These are phyloP conservation scores for Aspergillus baeticus DNA, from an alignment of 495 filamentous ascomycete species.

Conservation along the genomic window DNA sequence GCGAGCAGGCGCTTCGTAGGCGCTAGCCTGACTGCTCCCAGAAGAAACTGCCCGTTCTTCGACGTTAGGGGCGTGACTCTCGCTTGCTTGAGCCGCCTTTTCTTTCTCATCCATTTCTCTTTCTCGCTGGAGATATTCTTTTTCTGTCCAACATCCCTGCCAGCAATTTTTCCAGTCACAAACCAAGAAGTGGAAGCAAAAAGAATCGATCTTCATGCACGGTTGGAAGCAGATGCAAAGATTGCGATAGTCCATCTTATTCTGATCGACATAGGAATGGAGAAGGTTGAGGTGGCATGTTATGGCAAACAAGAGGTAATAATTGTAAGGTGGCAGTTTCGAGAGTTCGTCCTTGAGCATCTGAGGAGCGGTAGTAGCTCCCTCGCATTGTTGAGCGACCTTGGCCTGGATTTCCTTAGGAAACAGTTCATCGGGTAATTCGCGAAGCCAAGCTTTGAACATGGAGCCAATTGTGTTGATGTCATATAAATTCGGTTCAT, in stretches of 20 bases:
- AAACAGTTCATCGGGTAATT: constrained; percentile 87
- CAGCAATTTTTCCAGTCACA: constrained; percentile 92
- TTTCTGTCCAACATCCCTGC: constrained; percentile 93
- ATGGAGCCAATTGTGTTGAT: constrained; percentile 91
- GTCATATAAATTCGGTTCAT: constrained; percentile 80
- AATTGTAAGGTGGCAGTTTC: constrained; percentile 86
- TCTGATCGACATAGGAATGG: constrained; percentile 79
- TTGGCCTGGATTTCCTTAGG: constrained; percentile 74
- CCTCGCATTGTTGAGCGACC: constrained; percentile 70
- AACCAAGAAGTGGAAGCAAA: constrained; percentile 88
- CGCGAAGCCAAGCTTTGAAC: constrained; percentile 91
- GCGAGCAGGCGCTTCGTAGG: constrained; percentile 30
- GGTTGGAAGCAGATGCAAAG: constrained; percentile 94
- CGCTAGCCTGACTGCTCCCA: constrained; percentile 54
- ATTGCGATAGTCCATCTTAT: constrained; percentile 93
- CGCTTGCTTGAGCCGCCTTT: constrained; percentile 25
- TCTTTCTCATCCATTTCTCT: constrained; percentile 54
- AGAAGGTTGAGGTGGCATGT: constrained; percentile 90
- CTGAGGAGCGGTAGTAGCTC: constrained; percentile 74
- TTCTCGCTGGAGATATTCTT: constrained; percentile 72
- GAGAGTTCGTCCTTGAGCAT: constrained; percentile 86
- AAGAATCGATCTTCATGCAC: constrained; percentile 86
- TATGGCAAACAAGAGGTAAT: constrained; percentile 93
- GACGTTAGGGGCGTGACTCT: constrained; percentile 12
- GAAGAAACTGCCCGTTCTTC: constrained; percentile 65